Evolutionary conservation across 805 yeast genomes (phyloP).

Genomic region (Metschnikowia shivogae): DNA sequence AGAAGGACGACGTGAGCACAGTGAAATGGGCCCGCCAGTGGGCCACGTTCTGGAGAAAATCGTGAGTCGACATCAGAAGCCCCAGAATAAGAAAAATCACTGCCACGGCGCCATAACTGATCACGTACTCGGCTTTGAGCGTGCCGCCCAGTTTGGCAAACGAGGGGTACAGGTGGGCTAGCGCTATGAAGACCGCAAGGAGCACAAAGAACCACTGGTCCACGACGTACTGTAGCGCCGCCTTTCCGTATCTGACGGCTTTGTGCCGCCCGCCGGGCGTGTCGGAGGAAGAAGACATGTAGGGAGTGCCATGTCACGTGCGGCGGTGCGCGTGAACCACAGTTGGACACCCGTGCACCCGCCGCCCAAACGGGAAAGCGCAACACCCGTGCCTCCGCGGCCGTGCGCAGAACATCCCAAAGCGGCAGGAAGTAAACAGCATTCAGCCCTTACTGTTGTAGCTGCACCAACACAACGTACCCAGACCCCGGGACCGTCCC

Average conservation of each 20-base stretch:
- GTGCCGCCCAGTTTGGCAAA: slow-evolving; percentile 83
- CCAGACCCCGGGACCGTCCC: too few species aligned
- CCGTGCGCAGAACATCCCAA: slow-evolving; percentile 2
- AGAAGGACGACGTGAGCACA: slow-evolving; percentile 61
- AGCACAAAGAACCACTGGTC: slow-evolving; percentile 74
- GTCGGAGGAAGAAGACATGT: neutral
- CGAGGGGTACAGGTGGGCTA: slow-evolving; percentile 74
- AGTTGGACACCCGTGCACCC: too few species aligned
- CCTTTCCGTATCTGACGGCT: slow-evolving; percentile 1
- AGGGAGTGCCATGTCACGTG: too few species aligned
- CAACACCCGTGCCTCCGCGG: too few species aligned
- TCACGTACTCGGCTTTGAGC: slow-evolving; percentile 68
- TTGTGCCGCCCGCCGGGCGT: neutral
- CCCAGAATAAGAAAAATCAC: slow-evolving; percentile 81
- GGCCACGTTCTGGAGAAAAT: slow-evolving; percentile 55
- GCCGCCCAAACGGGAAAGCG: too few species aligned
- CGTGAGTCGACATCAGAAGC: slow-evolving; percentile 64
- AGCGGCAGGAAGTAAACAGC: slow-evolving; percentile 1
- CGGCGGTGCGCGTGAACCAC: too few species aligned
- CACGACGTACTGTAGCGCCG: slow-evolving; percentile 25
- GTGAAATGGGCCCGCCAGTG: slow-evolving; percentile 84
- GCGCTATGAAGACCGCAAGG: slow-evolving; percentile 66
- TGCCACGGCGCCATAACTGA: slow-evolving; percentile 85
- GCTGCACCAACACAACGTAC: too few species aligned
- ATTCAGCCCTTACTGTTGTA: neutral